These are phyloP conservation scores for Orbilia ellipsospora DNA, from an alignment of 2,329 filamentous ascomycete species.

Conservation along the genomic window DNA sequence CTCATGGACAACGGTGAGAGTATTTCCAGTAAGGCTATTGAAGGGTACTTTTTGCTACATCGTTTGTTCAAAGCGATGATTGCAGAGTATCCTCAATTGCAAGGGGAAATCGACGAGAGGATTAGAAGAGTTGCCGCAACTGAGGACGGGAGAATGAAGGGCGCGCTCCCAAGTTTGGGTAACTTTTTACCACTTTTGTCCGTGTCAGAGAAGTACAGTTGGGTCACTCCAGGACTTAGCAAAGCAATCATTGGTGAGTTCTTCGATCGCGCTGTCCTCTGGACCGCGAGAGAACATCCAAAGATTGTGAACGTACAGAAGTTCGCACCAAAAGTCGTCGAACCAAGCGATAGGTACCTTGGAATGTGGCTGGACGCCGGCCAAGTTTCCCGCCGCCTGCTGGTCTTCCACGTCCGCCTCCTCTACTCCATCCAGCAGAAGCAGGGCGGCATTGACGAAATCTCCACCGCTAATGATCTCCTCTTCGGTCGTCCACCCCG, in stretches of 20 bases:
- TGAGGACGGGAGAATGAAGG: slow-evolving; percentile 30
- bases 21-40: slow-evolving; percentile 48
- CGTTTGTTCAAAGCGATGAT: slow-evolving; percentile 40
- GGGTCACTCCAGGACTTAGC: slow-evolving; percentile 45
- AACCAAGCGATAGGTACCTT: slow-evolving; percentile 35
- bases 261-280: slow-evolving; percentile 48
- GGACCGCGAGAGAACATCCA: slow-evolving; percentile 43
- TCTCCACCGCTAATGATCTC: slow-evolving; percentile 46
- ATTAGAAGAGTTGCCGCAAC: slow-evolving; percentile 18
- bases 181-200: slow-evolving; percentile 40
- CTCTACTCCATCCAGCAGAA: slow-evolving; percentile 41
- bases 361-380: slow-evolving; percentile 32
- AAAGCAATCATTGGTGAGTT: slow-evolving; percentile 42
- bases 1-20: slow-evolving; percentile 51
- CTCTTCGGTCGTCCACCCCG: slow-evolving; percentile 43
- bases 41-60: slow-evolving; percentile 50
- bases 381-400: slow-evolving; percentile 33
- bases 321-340: slow-evolving; percentile 12
- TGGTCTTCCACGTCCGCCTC: slow-evolving; percentile 48
- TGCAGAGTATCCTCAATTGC: slow-evolving; percentile 35
- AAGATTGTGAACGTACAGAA: slow-evolving; percentile 37
- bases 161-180: slow-evolving; percentile 32
- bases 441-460: slow-evolving; percentile 30
- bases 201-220: slow-evolving; percentile 36
- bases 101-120: slow-evolving; percentile 37